A percentile compares a stretch with the other conserved stretches of the same genome.
Evolutionary conservation across 2,329 filamentous ascomycete species (phyloP).

Genomic region (Pyricularia sp.): DNA sequence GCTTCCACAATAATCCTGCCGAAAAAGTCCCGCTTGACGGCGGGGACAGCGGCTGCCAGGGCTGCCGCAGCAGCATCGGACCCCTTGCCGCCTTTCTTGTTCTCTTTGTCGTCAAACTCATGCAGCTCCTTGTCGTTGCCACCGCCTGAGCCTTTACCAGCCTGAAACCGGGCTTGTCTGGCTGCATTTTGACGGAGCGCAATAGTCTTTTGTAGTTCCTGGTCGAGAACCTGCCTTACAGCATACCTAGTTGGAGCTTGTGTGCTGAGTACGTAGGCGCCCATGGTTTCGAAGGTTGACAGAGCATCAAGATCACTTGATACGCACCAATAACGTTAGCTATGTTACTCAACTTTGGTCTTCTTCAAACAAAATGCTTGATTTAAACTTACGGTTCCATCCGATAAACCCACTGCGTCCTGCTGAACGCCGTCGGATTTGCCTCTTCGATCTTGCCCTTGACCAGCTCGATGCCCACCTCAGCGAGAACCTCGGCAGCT

Average conservation of each 20-base stretch:
- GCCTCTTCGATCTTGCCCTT: slow-evolving; percentile 59
- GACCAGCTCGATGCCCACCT: slow-evolving; percentile 69
- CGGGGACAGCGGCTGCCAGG: slow-evolving; percentile 17
- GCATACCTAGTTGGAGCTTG: slow-evolving; percentile 75
- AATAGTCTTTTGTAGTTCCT: slow-evolving; percentile 69
- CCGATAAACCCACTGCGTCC: slow-evolving; percentile 67
- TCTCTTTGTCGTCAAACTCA: slow-evolving; percentile 25
- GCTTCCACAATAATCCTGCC: slow-evolving; percentile 48
- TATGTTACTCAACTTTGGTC: background rate
- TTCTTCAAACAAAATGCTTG: too few species aligned
- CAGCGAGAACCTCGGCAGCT: slow-evolving; percentile 71
- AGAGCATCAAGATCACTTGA: slow-evolving; percentile 61
- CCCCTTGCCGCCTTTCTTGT: slow-evolving; percentile 9
- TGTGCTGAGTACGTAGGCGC: slow-evolving; percentile 37
- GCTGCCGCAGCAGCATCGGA: background rate
- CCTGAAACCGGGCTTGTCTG: slow-evolving; percentile 50
- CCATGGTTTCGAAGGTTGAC: slow-evolving; percentile 57
- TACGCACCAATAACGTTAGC: background rate
- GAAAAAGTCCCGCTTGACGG: slow-evolving; percentile 72
- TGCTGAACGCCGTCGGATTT: slow-evolving; percentile 30
- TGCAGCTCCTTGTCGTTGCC: slow-evolving; percentile 10
- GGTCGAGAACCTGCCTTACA: slow-evolving; percentile 82
- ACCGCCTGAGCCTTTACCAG: slow-evolving; percentile 20
- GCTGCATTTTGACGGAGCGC: slow-evolving; percentile 51
- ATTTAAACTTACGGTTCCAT: slow-evolving; percentile 71